A percentile compares a stretch with the other conserved stretches of the same genome.
Evolutionary conservation across 495 filamentous ascomycete genomes (phyloP).

Genomic region (Schizothecium vesticola): DNA sequence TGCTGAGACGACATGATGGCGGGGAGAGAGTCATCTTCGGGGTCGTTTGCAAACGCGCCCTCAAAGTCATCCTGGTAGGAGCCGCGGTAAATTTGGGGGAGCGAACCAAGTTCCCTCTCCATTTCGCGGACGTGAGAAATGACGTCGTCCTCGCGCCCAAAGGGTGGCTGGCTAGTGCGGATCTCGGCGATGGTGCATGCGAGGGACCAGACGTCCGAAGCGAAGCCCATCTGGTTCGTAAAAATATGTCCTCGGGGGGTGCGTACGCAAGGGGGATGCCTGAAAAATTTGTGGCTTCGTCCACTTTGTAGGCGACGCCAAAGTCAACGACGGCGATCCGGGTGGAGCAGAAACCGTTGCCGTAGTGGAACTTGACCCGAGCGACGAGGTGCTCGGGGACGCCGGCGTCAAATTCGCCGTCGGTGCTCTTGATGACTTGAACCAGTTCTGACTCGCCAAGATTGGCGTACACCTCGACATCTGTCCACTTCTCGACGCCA

Average conservation of each 20-base stretch:
- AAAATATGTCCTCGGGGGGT: conserved; percentile 22
- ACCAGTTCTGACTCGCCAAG: conserved; percentile 6
- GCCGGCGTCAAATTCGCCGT: neutral
- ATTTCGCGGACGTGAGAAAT: neutral
- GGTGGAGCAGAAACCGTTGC: conserved; percentile 3
- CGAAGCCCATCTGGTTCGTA: neutral
- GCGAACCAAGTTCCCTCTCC: conserved; percentile 14
- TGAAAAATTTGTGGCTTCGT: neutral
- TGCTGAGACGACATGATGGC: neutral
- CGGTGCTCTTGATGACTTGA: conserved; percentile 1
- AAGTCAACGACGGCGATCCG: conserved; percentile 25
- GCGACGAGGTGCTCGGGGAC: conserved; percentile 23
- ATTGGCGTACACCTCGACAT: conserved; percentile 8
- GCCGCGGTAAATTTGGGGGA: conserved; percentile 12
- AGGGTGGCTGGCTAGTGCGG: neutral
- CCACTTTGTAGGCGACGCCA: conserved; percentile 19
- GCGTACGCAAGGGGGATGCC: conserved; percentile 18
- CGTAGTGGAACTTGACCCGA: neutral
- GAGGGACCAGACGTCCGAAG: conserved; percentile 27
- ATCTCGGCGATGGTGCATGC: conserved; percentile 20
- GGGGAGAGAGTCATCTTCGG: neutral
- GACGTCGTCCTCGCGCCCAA: neutral
- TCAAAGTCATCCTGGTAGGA: neutral
- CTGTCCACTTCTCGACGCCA: conserved; percentile 18
- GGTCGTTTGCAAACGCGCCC: neutral